Evolutionary conservation across 257 asterid species (phyloP).

Genomic region (Pogostemon cablin): DNA sequence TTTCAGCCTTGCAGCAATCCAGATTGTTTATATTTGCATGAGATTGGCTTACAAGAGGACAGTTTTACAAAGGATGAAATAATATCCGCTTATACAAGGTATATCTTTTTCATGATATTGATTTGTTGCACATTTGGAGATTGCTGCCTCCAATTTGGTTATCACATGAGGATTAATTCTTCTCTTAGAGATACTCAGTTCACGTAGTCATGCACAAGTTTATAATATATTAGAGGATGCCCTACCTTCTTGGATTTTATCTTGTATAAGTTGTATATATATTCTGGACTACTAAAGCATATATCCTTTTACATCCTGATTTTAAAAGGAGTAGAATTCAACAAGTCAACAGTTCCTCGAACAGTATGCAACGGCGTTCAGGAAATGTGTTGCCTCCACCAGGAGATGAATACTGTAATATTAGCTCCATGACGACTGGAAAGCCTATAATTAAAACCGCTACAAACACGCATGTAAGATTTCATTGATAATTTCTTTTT

Average conservation of each 20-base stretch:
- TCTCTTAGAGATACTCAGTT: neutral
- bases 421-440: conserved; percentile 51
- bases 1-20: conserved; percentile 90
- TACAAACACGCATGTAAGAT: conserved; percentile 68
- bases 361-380: conserved; percentile 66
- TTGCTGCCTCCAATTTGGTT: conserved; percentile 7
- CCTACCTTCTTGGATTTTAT: conserved; percentile 18
- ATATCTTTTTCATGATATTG: conserved; percentile 15
- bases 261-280: conserved; percentile 23
- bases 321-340: conserved; percentile 78
- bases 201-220: neutral
- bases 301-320: conserved; percentile 45
- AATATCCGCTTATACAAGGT: conserved; percentile 89
- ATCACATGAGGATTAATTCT: neutral
- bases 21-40: conserved; percentile 90
- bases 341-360: conserved; percentile 66
- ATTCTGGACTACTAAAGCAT: conserved; percentile 23
- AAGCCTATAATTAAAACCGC: conserved; percentile 58
- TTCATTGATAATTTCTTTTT: conserved; percentile 25
- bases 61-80: conserved; percentile 93
- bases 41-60: conserved; percentile 82
- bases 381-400: conserved; percentile 93
- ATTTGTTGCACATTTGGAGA: neutral
- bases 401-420: conserved; percentile 70
- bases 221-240: conserved; percentile 6